These are phyloP conservation scores for Kodamaea sp. DNA, from an alignment of 1,139 yeast species.

Conservation along the genomic window DNA sequence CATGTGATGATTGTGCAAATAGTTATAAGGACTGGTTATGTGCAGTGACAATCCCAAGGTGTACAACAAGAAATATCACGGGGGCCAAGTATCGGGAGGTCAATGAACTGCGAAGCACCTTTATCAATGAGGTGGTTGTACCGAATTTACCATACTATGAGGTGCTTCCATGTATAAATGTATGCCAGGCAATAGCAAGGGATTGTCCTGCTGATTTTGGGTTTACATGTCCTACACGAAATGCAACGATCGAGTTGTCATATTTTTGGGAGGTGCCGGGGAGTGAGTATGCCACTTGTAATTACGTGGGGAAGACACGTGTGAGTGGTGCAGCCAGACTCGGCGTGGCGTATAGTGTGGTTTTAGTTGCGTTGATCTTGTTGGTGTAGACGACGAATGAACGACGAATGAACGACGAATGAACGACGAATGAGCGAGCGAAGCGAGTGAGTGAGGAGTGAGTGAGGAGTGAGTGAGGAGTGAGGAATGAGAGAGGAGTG, in stretches of 20 bases:
- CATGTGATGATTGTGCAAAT: slow-evolving; percentile 68
- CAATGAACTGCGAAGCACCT: slow-evolving; percentile 58
- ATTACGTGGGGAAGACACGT: slow-evolving; percentile 37
- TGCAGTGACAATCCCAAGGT: slow-evolving; percentile 85
- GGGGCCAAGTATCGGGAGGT: slow-evolving; percentile 48
- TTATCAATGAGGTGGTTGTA: slow-evolving; percentile 50
- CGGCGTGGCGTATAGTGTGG: slow-evolving; percentile 3
- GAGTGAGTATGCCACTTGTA: slow-evolving; percentile 41
- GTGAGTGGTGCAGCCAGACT: slow-evolving; percentile 4
- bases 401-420: too few species aligned
- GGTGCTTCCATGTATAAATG: slow-evolving; percentile 78
- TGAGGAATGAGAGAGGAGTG: too few species aligned
- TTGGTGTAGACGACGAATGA: too few species aligned
- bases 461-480: too few species aligned
- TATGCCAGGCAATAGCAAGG: slow-evolving; percentile 73
- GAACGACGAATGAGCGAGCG: too few species aligned
- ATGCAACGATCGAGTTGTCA: slow-evolving; percentile 36
- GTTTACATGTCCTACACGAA: slow-evolving; percentile 63
- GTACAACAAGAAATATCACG: slow-evolving; percentile 45
- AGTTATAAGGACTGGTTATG: slow-evolving; percentile 89
- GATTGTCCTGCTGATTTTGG: slow-evolving; percentile 80
- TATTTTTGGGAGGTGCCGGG: slow-evolving; percentile 43
- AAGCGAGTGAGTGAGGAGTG: too few species aligned
- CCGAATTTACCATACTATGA: slow-evolving; percentile 72
- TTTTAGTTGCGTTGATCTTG: slow-evolving; percentile 1